Evolutionary conservation across 2,329 filamentous ascomycete genomes (phyloP).

Genomic region (Colletotrichum shisoi): DNA sequence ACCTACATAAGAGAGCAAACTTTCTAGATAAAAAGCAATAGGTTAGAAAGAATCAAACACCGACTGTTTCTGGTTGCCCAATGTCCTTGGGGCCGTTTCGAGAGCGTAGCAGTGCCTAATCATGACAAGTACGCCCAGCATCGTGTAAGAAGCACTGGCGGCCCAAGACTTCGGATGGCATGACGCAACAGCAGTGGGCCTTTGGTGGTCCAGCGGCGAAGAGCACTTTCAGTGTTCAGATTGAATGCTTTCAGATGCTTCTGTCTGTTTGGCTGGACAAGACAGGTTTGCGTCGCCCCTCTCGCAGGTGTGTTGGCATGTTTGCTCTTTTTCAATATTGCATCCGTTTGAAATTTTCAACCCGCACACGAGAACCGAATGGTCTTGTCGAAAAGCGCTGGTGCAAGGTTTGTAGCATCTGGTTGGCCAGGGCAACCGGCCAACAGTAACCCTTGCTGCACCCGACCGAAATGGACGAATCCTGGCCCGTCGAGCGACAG

Average conservation of each 20-base stretch:
- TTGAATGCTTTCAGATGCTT: neutral
- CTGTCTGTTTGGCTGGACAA: neutral
- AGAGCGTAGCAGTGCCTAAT: neutral
- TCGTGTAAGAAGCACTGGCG: constrained; percentile 18
- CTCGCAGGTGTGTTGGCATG: neutral
- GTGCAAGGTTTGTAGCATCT: constrained; percentile 12
- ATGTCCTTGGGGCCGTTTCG: neutral
- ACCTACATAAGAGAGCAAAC: neutral
- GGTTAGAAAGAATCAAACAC: too few species aligned
- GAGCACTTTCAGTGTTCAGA: neutral
- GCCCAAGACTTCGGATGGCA: neutral
- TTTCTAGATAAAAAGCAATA: neutral
- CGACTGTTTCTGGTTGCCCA: neutral
- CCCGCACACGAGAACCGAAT: neutral
- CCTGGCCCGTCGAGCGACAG: constrained; percentile 8
- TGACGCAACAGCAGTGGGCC: constrained; percentile 25
- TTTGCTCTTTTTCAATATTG: neutral
- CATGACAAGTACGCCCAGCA: constrained; percentile 2
- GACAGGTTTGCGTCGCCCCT: neutral
- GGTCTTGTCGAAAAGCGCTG: constrained; percentile 4
- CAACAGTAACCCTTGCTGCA: constrained; percentile 23
- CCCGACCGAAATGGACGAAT: constrained; percentile 13
- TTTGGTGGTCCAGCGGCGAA: neutral
- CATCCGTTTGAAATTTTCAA: neutral
- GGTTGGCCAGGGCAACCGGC: constrained; percentile 31